Conservation (phyloP, 2,329 filamentous ascomycete genomes). For the Aureobasidium namibiae region DNA sequence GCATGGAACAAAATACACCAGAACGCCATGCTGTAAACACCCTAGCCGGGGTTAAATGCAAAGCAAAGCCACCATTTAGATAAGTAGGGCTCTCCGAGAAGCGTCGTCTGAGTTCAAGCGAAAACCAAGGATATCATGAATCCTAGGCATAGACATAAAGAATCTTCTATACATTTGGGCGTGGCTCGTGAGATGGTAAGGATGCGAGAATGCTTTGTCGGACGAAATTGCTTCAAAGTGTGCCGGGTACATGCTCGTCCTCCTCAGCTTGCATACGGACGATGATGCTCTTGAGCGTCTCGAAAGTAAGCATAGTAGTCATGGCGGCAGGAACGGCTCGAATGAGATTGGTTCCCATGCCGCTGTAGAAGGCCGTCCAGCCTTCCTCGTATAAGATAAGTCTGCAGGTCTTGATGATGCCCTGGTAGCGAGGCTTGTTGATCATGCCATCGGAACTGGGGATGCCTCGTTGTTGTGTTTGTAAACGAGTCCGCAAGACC, state of each 20-base stretch:
- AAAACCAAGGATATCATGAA: neutral
- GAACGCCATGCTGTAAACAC: conserved; percentile 7
- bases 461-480: conserved; percentile 69
- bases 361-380: conserved; percentile 93
- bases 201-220: neutral
- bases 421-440: conserved; percentile 56
- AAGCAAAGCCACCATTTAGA: neutral
- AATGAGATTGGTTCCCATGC: conserved; percentile 96
- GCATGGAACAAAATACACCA: neutral
- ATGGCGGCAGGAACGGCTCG: conserved; percentile 90
- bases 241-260: neutral
- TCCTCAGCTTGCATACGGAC: conserved; percentile 47
- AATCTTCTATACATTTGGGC: conserved; percentile 10
- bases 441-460: conserved; percentile 46
- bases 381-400: conserved; percentile 87
- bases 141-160: neutral
- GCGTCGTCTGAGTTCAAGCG: neutral
- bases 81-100: neutral
- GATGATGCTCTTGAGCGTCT: conserved; percentile 57
- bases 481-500: conserved; percentile 83
- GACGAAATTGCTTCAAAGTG: neutral
- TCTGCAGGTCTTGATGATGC: conserved; percentile 71
- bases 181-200: conserved; percentile 5
- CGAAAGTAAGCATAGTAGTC: conserved; percentile 95
- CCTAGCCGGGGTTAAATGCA: conserved; percentile 4